Evolutionary conservation across 495 filamentous ascomycete species (phyloP), one percentile per base, ranked within the genome.

Genomic region (Sporormia fimetaria): DNA sequence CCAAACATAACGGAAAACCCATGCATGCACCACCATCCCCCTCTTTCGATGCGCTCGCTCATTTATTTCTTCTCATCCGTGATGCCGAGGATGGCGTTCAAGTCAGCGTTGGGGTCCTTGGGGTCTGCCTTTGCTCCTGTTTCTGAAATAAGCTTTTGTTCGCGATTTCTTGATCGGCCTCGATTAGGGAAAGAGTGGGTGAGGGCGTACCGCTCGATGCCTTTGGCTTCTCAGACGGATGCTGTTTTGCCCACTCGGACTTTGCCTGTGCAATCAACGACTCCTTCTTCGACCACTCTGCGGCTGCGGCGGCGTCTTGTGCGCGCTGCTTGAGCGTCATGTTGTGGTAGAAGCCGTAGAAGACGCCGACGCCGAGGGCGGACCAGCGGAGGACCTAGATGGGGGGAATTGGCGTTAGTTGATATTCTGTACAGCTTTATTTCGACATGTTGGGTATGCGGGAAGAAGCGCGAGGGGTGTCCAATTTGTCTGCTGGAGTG

Each of bases 261-360:
- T 90, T 94, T 45, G 90, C 90, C 68, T 94, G 68, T 51, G 76
- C 65, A 67, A 96, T 94, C 65, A 96, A 67, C 33, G 72, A 69
- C 63, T 83, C 75, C 71, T 95, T 87, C 60, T 83, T 82, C 51
- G 86, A 65, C 54, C 83, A 94, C 60, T 94, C 85, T 73, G 71
- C 55, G 94, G 66, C 44, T 75, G 68, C 33, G 76, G 69, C 29
- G 70, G 67, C 45, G 71, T 61, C 63, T 80, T 81, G 47, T 82
- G n/a, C 71, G 49, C 69, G 52, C 21, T 81, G 57, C 45, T 65
- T 76, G 57, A 96, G 71, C 28, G 71, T 69, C 37, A 75, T 70
- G 67, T 99, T 92, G 70, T 94, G 86, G 60, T 76, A 82, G 63
- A 94, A 67, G 61, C 90, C 90, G 68, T 96, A 96, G 61, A 92